phyloP scores from a whole-genome alignment of 192 early-diverging fungal genomes.

The Helicostylum pulchrum region DNA sequence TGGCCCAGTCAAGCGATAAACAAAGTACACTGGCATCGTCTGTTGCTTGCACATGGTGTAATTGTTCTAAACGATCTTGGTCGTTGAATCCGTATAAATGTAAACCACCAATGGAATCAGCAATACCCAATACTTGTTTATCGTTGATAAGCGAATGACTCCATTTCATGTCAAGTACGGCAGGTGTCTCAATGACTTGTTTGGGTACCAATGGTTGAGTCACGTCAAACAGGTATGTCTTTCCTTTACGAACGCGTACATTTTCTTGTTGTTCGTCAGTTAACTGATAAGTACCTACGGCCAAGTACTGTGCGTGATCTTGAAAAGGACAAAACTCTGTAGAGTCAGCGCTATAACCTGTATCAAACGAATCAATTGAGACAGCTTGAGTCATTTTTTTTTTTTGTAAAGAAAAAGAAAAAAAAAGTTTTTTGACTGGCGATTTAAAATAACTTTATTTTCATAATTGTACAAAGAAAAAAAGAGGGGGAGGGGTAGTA shows the following conservation, averaged over 20 bases:
- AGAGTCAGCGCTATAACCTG: constrained; percentile 68
- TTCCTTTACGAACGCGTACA: constrained; percentile 33
- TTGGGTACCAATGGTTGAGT: constrained; percentile 9
- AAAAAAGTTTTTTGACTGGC: no score
- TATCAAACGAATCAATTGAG: constrained; percentile 56
- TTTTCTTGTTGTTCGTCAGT: constrained; percentile 36
- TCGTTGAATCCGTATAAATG: constrained; percentile 45
- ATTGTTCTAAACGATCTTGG: constrained; percentile 2
- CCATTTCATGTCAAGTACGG: constrained; percentile 77
- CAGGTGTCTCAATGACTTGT: constrained; percentile 57
- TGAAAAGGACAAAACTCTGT: constrained; percentile 67
- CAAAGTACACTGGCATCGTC: constrained; percentile 57
- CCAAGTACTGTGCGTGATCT: constrained; percentile 43
- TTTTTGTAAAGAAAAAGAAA: neutral
- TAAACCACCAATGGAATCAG: constrained; percentile 57
- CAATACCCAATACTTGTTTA: constrained; percentile 56
- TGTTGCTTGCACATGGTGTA: constrained; percentile 40
- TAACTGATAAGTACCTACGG: constrained; percentile 74
- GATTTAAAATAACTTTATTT: no score
- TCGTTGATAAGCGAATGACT: constrained; percentile 51
- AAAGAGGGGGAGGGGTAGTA: neutral
- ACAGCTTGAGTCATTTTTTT: constrained; percentile 12
- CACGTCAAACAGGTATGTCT: constrained; percentile 29
- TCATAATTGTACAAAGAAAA: neutral
- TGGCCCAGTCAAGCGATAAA: constrained; percentile 90